Evolutionary conservation across 441 rosid genomes (phyloP).

Genomic region (Brassica balearica): DNA sequence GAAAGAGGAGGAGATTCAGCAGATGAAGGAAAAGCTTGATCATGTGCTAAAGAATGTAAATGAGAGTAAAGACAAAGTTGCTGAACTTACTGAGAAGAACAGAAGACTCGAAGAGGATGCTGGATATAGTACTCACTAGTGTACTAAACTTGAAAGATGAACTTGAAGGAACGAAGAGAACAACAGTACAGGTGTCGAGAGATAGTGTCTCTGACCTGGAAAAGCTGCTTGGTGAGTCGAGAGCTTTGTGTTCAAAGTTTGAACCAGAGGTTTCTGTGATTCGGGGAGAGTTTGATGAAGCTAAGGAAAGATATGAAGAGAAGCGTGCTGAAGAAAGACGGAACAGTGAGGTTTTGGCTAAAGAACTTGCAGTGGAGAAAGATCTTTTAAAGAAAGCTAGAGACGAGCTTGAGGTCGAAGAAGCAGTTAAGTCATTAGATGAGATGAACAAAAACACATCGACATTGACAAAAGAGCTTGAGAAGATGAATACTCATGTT

Average conservation of each 20-base stretch:
- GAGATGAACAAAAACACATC: conserved; percentile 76
- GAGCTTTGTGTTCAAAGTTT: conserved; percentile 53
- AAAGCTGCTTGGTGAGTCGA: conserved; percentile 59
- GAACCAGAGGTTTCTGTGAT: conserved; percentile 54
- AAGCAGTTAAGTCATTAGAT: conserved; percentile 75
- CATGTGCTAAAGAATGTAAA: conserved; percentile 49
- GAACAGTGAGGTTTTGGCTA: conserved; percentile 50
- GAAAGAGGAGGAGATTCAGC: conserved; percentile 58
- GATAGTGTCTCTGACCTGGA: conserved; percentile 61
- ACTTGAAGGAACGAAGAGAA: conserved; percentile 53
- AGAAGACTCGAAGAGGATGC: conserved; percentile 56
- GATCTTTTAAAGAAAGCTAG: conserved; percentile 58
- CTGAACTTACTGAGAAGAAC: conserved; percentile 59
- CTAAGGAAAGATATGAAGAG: conserved; percentile 48
- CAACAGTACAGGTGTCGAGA: conserved; percentile 54
- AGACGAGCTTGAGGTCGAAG: conserved; percentile 51
- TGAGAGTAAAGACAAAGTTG: conserved; percentile 49
- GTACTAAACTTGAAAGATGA: conserved; percentile 63
- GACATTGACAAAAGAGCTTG: conserved; percentile 47
- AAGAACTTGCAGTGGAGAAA: conserved; percentile 57
- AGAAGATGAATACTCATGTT: conserved; percentile 46
- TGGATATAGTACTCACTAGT: conserved; percentile 54
- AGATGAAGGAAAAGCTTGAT: conserved; percentile 58
- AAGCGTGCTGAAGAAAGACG: conserved; percentile 57
- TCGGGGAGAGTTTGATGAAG: conserved; percentile 40